A percentile compares a stretch with the other conserved stretches of the same genome.
phyloP scores from a whole-genome alignment of 805 yeast genomes.

The Blastobotrys robertii region DNA sequence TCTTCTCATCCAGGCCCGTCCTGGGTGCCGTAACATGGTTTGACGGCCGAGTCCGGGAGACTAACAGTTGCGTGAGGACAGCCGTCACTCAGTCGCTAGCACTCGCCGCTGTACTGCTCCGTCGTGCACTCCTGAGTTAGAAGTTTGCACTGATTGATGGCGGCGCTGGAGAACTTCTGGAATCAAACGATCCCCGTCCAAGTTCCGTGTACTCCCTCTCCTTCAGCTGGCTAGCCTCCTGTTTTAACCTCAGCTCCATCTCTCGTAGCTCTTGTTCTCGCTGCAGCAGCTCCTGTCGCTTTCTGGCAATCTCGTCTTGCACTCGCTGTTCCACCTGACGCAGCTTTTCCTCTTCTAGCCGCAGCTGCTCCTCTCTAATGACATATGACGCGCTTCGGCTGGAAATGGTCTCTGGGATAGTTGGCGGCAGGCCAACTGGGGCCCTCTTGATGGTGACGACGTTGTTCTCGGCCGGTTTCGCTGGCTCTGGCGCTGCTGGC shows the following conservation, averaged over 20 bases:
- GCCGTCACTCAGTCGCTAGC: no score
- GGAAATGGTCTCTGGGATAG: constrained; percentile 11
- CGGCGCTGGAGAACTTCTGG: no score
- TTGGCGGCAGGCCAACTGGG: constrained; percentile 4
- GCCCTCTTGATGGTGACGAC: constrained; percentile 7
- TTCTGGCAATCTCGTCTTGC: constrained; percentile 72
- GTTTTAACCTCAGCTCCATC: constrained; percentile 41
- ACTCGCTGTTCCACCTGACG: constrained; percentile 81
- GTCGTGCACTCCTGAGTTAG: no score
- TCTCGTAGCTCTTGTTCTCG: constrained; percentile 80
- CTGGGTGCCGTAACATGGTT: no score
- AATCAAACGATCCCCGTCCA: no score
- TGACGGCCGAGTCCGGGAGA: no score
- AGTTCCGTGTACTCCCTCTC: background rate
- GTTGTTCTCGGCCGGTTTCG: constrained; percentile 1
- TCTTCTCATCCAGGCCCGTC: no score
- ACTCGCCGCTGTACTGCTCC: no score
- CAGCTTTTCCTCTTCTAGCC: constrained; percentile 80
- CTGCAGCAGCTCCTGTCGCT: constrained; percentile 72
- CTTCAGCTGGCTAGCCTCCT: constrained; percentile 5
- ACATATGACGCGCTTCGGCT: constrained; percentile 35
- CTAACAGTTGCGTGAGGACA: no score
- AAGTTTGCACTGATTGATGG: no score
- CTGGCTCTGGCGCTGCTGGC: constrained; percentile 1
- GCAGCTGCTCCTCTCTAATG: constrained; percentile 81